Base-by-base conservation (phyloP, 2,329 filamentous ascomycete species). In the Periconia macrospinosa region DNA sequence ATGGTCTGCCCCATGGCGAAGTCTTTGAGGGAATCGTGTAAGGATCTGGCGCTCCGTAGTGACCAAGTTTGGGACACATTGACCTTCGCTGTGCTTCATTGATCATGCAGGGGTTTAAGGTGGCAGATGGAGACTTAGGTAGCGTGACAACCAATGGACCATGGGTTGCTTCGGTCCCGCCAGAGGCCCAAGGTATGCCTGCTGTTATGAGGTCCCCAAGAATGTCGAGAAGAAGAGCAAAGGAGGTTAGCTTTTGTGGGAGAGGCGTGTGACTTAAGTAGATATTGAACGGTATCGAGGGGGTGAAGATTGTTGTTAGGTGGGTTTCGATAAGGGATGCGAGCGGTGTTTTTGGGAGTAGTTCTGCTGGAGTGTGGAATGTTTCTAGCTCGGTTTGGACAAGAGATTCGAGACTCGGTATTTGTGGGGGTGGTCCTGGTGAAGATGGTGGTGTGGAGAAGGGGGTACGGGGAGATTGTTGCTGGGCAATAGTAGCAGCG, bases 111-210 rank as follows among this genome's bases (percentile, higher is more conserved):
- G 20, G 17, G 42, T 15, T 15, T 20, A 18, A 27, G 42, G 42
- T 7, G 6, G 35, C 23, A 3, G 45, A 13, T 23, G 33, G n/a
- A 30, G 23, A 27, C 5, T 27, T 37, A 7, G 53, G 53, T n/a
- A 42, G 9, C 15, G 45, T 47, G 5, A 62, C 54, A 30, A 71
- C 63, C 23, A 72, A 52, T 0, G 70, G 70, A 1, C 69, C 70
- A 47, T 69, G 65, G 1, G 65, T 66, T 30, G 59, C 57, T 47
- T 73, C 70, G 2, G 60, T 63, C 6, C 66, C 66, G 15, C 63
- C 61, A 6, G 62, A 63, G 2, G 65, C 61, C 69, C 70, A 73
- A 1, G 69, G 68, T 2, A 73, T 68, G 1, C 69, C 70, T 6
- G 60, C 55, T n/a, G 67, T 43, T 18, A 73, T 66, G 11, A 71